Evolutionary conservation across 768 basidiomycete species (phyloP).

Genomic region (Amanita fuliginea): DNA sequence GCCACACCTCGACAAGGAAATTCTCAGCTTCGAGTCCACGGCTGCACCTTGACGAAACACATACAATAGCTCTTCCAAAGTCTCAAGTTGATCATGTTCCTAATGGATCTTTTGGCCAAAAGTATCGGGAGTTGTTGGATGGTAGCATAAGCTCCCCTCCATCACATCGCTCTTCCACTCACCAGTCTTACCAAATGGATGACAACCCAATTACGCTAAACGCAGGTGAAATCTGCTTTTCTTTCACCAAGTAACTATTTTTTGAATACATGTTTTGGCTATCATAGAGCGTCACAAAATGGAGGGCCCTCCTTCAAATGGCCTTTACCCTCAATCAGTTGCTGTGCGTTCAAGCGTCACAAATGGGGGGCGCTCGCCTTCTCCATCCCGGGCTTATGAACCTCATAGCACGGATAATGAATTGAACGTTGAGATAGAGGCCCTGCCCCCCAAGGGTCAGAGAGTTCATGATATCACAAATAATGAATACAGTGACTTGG

Average conservation of each 20-base stretch:
- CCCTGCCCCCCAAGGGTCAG: conserved; percentile 9
- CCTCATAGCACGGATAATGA: conserved; percentile 66
- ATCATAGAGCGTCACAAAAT: background rate
- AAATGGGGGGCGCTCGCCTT: conserved; percentile 30
- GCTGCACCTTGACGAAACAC: background rate
- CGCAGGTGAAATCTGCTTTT: background rate
- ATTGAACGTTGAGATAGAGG: conserved; percentile 59
- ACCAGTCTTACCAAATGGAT: background rate
- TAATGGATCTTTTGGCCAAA: background rate
- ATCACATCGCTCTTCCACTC: background rate
- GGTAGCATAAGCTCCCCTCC: background rate
- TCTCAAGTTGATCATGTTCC: background rate
- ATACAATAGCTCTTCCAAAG: background rate
- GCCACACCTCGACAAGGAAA: background rate
- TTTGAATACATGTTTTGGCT: background rate
- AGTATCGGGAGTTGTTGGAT: background rate
- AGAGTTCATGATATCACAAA: background rate
- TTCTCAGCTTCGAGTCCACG: background rate
- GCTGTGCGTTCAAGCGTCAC: background rate
- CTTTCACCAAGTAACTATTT: background rate
- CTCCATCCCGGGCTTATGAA: conserved; percentile 57
- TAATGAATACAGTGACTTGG: conserved; percentile 6
- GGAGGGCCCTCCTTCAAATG: background rate
- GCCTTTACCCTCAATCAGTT: background rate
- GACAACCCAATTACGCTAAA: background rate